These are phyloP conservation scores for Xylaria sp. DNA, from an alignment of 2,329 filamentous ascomycete genomes.

Conservation along the genomic window DNA sequence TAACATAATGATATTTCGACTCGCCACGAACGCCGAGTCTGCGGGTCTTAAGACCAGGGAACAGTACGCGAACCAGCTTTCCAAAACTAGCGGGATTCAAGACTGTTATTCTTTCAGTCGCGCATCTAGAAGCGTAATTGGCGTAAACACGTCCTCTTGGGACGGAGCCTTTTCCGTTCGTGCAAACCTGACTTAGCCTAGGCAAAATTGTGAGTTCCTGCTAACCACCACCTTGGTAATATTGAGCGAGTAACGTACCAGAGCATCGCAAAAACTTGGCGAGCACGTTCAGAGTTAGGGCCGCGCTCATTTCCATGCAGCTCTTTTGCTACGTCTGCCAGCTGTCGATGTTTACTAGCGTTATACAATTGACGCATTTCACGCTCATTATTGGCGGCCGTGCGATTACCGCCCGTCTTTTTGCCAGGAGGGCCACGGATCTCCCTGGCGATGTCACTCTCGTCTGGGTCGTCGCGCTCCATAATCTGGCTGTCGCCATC, in stretches of 20 bases:
- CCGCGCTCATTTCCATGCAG: conserved; percentile 82
- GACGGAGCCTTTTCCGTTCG: conserved; percentile 83
- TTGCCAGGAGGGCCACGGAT: conserved; percentile 57
- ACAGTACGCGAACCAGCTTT: conserved; percentile 95
- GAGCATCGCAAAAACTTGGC: conserved; percentile 88
- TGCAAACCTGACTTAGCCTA: conserved; percentile 79
- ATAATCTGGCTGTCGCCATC: conserved; percentile 69
- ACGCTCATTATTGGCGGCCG: conserved; percentile 81
- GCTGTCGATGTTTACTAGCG: conserved; percentile 72
- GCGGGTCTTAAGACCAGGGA: conserved; percentile 92
- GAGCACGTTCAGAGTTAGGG: conserved; percentile 82
- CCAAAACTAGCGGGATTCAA: conserved; percentile 97
- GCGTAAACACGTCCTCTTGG: conserved; percentile 94
- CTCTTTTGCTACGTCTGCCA: conserved; percentile 79
- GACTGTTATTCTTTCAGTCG: conserved; percentile 91
- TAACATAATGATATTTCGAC: conserved; percentile 96
- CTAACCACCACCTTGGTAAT: background rate
- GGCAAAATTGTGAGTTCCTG: conserved; percentile 43
- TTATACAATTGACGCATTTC: conserved; percentile 80
- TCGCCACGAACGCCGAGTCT: conserved; percentile 92
- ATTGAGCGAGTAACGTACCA: conserved; percentile 66
- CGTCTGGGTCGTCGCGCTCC: conserved; percentile 68
- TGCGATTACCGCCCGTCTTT: conserved; percentile 68
- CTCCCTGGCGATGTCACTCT: conserved; percentile 60
- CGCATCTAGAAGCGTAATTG: conserved; percentile 92